Evolutionary conservation across 352 stramenopile genomes (phyloP), one percentile per base, ranked within the genome.

Genomic region (Globisporangium ultimum): DNA sequence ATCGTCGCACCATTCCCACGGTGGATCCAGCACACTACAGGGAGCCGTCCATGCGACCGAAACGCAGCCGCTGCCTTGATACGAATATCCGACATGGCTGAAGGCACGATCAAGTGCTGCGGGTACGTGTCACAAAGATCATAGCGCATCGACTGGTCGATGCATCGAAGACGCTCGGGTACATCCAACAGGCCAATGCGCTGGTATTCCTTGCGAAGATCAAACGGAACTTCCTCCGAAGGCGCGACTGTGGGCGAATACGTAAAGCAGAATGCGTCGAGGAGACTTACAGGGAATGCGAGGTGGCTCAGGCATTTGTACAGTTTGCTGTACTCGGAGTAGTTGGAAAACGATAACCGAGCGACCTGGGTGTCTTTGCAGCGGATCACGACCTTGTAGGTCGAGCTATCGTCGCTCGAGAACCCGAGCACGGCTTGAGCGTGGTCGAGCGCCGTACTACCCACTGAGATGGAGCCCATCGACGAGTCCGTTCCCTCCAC

Each of bases 101-200:
- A 60, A 12, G 97, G 96, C 11, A 98, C 95, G 38, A 98, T 85
- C 34, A 99, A 63, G 28, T 98, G 81, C 18, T 85, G 86, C 2
- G 97, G 97, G 68, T 99, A 99, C 18, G 93, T 98, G n/a, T 93
- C 76, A 59, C 90, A 98, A 10, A 98, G 69, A 15, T 83, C 74
- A 57, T 97, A 97, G 9, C 76, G 69, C 20, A 61, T 12, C 15
- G 82, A 83, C 34, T 95, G 83, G 41, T 93, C 82, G 36, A 92
- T 93, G 62, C 87, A 92, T 20, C 82, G 87, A 17, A 90, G 55
- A 17, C 74, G 68, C 11, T 86, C 67, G 1, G 85, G 83, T 42
- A 72, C 78, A 12, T 78, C 74, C 9, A 96, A 57, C 21, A 96
- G 63, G 0, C 88, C 88, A 24, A 95, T 79, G 48, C 88, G 84